A percentile compares a stretch with the other conserved stretches of the same genome.
These are phyloP conservation scores for Botryotinia globosa DNA, from an alignment of 2,329 filamentous ascomycete species.

Conservation along the genomic window DNA sequence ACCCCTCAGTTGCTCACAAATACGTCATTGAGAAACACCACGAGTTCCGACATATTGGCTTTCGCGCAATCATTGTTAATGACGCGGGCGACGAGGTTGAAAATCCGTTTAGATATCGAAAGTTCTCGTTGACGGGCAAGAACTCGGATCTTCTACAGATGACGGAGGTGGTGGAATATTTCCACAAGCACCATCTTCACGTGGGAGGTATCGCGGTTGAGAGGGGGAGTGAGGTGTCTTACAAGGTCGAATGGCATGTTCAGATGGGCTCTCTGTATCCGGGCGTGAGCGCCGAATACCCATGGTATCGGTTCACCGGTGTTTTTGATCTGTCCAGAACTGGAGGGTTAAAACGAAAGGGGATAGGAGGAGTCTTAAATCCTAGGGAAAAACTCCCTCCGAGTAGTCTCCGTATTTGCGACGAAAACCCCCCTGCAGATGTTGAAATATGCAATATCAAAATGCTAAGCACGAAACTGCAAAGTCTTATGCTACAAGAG, in stretches of 20 bases:
- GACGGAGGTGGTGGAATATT: constrained; percentile 5
- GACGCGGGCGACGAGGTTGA: not conserved
- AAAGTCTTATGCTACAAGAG: not conserved
- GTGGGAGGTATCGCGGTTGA: not conserved
- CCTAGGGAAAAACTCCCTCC: not conserved
- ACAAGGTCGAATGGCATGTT: not conserved
- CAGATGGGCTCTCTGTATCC: not conserved
- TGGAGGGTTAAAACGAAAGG: not conserved
- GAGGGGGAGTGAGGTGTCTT: not conserved
- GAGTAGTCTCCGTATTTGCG: not conserved
- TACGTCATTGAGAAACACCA: not conserved
- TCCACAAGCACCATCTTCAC: not conserved
- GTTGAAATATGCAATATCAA: not conserved
- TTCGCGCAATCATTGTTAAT: not conserved
- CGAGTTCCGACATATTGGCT: not conserved
- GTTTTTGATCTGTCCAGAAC: not conserved
- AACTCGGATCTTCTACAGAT: not conserved
- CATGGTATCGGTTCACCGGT: not conserved
- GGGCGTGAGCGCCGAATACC: not conserved
- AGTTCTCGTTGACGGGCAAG: not conserved
- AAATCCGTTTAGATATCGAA: not conserved
- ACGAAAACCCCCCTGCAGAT: not conserved
- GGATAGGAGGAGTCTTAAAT: not conserved
- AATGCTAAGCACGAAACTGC: not conserved
- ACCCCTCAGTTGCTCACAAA: not conserved